Evolutionary conservation across 371 early-diverging fungal genomes (phyloP).

Genomic region (Nematocida sp.): DNA sequence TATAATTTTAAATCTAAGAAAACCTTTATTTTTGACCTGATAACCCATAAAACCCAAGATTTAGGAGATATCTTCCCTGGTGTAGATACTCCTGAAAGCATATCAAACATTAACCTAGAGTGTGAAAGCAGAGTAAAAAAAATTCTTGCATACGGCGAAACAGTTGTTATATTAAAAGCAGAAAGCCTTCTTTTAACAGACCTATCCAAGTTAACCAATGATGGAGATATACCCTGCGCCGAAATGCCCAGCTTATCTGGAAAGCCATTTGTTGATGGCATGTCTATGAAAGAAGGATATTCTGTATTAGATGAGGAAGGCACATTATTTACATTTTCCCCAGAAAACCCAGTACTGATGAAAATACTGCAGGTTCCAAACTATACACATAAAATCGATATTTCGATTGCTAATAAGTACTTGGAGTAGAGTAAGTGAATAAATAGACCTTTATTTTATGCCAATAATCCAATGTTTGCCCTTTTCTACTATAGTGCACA

Average conservation of each 20-base stretch:
- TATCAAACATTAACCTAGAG: slow-evolving; percentile 23
- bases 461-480: too few species aligned
- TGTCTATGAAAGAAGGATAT: neutral
- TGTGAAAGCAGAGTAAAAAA: slow-evolving; percentile 24
- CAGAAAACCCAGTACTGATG: neutral
- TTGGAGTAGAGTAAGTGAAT: neutral
- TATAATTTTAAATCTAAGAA: slow-evolving; percentile 15
- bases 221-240: neutral
- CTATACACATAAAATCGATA: slow-evolving; percentile 9
- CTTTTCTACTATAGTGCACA: too few species aligned
- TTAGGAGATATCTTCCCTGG: slow-evolving; percentile 25
- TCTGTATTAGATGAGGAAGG: neutral
- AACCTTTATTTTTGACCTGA: slow-evolving; percentile 5
- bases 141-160: neutral
- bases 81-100: slow-evolving; percentile 10
- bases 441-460: too few species aligned
- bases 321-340: neutral
- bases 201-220: neutral
- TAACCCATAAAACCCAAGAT: neutral
- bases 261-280: neutral
- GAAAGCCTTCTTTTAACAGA: neutral
- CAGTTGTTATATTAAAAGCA: neutral
- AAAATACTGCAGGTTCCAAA: slow-evolving; percentile 3
- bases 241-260: neutral
- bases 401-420: slow-evolving; percentile 8